A percentile compares a stretch with the other conserved stretches of the same genome.
Evolutionary conservation across 345 rosid genomes (phyloP).

Genomic region (Orychophragmus violaceus): DNA sequence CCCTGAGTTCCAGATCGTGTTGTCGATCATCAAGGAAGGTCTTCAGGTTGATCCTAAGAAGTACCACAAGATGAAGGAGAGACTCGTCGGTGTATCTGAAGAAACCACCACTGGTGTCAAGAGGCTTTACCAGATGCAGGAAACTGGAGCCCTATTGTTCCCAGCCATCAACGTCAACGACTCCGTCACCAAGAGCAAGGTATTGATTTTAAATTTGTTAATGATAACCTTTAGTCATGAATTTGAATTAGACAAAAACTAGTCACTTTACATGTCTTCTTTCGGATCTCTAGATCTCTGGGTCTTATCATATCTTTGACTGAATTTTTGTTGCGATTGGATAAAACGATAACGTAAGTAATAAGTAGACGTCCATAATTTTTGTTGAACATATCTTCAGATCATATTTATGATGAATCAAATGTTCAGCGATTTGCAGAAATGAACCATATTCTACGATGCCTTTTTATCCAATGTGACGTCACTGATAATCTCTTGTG

Average conservation of each 20-base stretch:
- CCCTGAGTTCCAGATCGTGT: background rate
- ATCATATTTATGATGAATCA: no score
- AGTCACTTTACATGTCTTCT: no score
- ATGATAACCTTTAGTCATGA: no score
- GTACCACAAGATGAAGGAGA: background rate
- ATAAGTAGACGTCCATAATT: background rate
- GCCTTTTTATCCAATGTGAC: no score
- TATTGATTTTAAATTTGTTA: background rate
- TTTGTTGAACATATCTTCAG: no score
- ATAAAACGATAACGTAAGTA: background rate
- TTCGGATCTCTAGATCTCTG: background rate
- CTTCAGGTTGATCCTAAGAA: background rate
- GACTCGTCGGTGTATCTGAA: background rate
- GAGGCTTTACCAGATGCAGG: background rate
- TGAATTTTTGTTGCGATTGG: no score
- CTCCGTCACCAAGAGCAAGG: background rate
- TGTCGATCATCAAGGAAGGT: background rate
- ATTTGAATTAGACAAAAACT: no score
- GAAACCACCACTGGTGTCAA: background rate
- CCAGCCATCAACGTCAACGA: background rate
- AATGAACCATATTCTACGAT: no score
- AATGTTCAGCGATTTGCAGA: background rate
- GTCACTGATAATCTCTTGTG: background rate
- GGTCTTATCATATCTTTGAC: background rate
- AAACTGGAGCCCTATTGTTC: background rate